Conservation (phyloP, 2,329 filamentous ascomycete species). For the Cytospora paraplurivora region DNA sequence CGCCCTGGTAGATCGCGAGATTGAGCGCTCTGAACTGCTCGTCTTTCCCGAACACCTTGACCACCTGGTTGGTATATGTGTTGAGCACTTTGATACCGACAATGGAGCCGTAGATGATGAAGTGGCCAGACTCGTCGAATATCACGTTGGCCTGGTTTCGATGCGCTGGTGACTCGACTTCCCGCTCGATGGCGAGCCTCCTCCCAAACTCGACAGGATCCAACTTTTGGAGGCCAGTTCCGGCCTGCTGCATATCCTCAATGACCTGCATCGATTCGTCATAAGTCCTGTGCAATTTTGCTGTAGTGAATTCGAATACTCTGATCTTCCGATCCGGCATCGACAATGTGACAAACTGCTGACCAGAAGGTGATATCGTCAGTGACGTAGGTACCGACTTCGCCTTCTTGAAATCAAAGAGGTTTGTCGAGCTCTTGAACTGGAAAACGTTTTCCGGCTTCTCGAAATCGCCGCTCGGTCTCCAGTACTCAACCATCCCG, state of each 20-base stretch:
- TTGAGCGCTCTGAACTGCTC: slow-evolving; percentile 85
- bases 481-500: slow-evolving; percentile 98
- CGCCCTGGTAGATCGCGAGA: slow-evolving; percentile 88
- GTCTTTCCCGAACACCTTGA: slow-evolving; percentile 87
- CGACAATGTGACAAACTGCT: slow-evolving; percentile 85
- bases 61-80: slow-evolving; percentile 88
- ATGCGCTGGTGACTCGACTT: slow-evolving; percentile 72
- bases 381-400: slow-evolving; percentile 83
- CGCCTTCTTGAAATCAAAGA: slow-evolving; percentile 97
- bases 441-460: slow-evolving; percentile 91
- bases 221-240: slow-evolving; percentile 75
- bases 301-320: slow-evolving; percentile 88
- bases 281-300: slow-evolving; percentile 87
- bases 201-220: slow-evolving; percentile 93
- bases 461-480: slow-evolving; percentile 76
- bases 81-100: slow-evolving; percentile 94
- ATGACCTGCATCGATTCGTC: slow-evolving; percentile 90
- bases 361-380: slow-evolving; percentile 81
- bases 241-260: slow-evolving; percentile 95
- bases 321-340: slow-evolving; percentile 92
- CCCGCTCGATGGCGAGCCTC: slow-evolving; percentile 80
- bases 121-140: slow-evolving; percentile 95
- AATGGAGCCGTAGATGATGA: slow-evolving; percentile 91
- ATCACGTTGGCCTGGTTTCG: slow-evolving; percentile 78
- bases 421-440: slow-evolving; percentile 88